A percentile compares a stretch with the other conserved stretches of the same genome.
Evolutionary conservation across 352 stramenopile species (phyloP).

Genomic region (Peronospora farinosa): DNA sequence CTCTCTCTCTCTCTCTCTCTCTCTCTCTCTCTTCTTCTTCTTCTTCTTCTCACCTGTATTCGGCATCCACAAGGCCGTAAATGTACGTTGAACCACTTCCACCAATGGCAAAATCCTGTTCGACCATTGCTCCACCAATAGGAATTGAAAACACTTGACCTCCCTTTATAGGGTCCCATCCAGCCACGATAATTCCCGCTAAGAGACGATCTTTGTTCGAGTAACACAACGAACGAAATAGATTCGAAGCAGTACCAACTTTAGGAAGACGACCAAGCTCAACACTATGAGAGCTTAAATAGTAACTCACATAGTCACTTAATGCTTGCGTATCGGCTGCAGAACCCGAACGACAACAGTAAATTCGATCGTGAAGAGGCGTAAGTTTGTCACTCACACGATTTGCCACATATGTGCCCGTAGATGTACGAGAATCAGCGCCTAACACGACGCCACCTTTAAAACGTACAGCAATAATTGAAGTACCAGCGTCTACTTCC

Average conservation of each 20-base stretch:
- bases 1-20: not conserved
- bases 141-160: conserved; percentile 95
- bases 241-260: conserved; percentile 96
- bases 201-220: conserved; percentile 96
- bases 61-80: conserved; percentile 93
- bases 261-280: conserved; percentile 88
- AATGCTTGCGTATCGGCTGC: conserved; percentile 96
- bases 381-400: conserved; percentile 97
- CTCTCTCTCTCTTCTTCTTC: not conserved
- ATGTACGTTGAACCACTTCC: conserved; percentile 98
- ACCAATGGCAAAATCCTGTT: conserved; percentile 95
- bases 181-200: conserved; percentile 96
- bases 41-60: conserved; percentile 73
- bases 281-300: conserved; percentile 64
- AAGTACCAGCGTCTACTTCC: conserved; percentile 94
- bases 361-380: conserved; percentile 94
- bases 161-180: conserved; percentile 94
- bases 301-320: conserved; percentile 79
- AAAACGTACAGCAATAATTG: conserved; percentile 97
- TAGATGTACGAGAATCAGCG: conserved; percentile 92
- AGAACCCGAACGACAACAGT: conserved; percentile 94
- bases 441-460: conserved; percentile 95
- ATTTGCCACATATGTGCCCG: conserved; percentile 96
- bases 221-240: conserved; percentile 96
- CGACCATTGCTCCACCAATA: conserved; percentile 92